Evolutionary conservation across 768 basidiomycete species (phyloP).

Genomic region (Clathrus columnatus): DNA sequence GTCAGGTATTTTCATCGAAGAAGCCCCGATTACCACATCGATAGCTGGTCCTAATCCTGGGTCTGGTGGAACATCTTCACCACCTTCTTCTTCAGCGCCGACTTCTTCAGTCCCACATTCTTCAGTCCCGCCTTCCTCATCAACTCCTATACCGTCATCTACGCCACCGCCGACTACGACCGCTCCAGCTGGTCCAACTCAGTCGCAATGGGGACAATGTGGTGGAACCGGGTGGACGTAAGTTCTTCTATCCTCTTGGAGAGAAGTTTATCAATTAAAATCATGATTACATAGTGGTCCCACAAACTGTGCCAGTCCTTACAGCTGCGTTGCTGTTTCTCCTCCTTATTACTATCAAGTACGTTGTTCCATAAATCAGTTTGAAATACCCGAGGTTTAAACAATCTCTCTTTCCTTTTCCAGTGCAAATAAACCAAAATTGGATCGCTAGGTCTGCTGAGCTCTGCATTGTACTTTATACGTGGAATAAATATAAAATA

Average conservation of each 20-base stretch:
- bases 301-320: slow-evolving; percentile 34
- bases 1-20: slow-evolving; percentile 53
- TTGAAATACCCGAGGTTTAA: too few species aligned
- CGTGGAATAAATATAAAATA: too few species aligned
- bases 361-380: too few species aligned
- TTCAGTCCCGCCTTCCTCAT: not conserved
- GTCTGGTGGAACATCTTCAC: not conserved
- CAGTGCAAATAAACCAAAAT: too few species aligned
- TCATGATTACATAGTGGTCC: slow-evolving; percentile 31
- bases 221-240: slow-evolving; percentile 13
- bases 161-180: slow-evolving; percentile 6
- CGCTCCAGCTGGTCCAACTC: slow-evolving; percentile 3
- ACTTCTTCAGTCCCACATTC: not conserved
- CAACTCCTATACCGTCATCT: not conserved
- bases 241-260: slow-evolving; percentile 26
- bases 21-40: slow-evolving; percentile 44
- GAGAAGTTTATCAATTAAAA: too few species aligned
- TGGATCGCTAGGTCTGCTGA: too few species aligned
- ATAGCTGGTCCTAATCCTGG: slow-evolving; percentile 31
- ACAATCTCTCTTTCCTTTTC: too few species aligned
- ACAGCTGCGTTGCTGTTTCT: slow-evolving; percentile 38
- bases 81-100: not conserved
- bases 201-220: slow-evolving; percentile 15
- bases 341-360: slow-evolving; percentile 48
- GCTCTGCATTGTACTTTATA: too few species aligned